phyloP scores from a whole-genome alignment of 805 yeast species.

The Nakazawaea ambrosiae region DNA sequence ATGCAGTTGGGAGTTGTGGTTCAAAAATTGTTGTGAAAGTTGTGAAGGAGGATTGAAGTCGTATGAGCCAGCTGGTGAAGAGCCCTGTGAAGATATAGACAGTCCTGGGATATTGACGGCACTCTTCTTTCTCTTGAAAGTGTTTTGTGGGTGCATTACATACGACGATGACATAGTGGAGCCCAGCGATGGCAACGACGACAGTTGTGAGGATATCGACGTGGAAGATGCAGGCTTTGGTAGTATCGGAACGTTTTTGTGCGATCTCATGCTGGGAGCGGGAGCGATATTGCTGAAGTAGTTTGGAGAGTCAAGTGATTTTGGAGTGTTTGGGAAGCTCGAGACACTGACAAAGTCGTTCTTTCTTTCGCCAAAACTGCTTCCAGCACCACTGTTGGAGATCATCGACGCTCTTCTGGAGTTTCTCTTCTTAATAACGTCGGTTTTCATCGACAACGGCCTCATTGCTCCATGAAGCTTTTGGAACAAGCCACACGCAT shows the following conservation, averaged over 20 bases:
- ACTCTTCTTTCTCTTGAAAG: conserved; percentile 11
- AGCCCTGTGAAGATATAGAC: conserved; percentile 1
- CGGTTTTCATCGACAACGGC: conserved; percentile 51
- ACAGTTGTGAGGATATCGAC: background rate
- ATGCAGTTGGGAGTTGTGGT: background rate
- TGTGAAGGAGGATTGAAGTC: conserved; percentile 6
- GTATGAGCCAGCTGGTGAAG: conserved; percentile 8
- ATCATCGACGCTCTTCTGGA: conserved; percentile 27
- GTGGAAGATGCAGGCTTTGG: conserved; percentile 8
- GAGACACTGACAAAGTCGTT: conserved; percentile 4
- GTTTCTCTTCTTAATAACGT: conserved; percentile 49
- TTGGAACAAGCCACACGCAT: conserved; percentile 57
- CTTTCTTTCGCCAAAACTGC: conserved; percentile 3
- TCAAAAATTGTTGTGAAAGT: conserved; percentile 4
- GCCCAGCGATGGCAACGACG: conserved; percentile 2
- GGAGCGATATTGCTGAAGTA: conserved; percentile 1
- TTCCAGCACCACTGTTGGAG: conserved; percentile 1
- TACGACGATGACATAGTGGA: background rate
- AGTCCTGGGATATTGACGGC: conserved; percentile 5
- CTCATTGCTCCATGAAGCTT: conserved; percentile 58
- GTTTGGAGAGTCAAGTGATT: conserved; percentile 1
- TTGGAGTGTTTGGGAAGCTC: conserved; percentile 9
- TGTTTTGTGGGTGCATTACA: conserved; percentile 3
- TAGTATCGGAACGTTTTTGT: conserved; percentile 11
- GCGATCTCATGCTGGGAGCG: background rate